phyloP scores from a whole-genome alignment of 1,139 yeast species.

The Yamadazyma dendronema region DNA sequence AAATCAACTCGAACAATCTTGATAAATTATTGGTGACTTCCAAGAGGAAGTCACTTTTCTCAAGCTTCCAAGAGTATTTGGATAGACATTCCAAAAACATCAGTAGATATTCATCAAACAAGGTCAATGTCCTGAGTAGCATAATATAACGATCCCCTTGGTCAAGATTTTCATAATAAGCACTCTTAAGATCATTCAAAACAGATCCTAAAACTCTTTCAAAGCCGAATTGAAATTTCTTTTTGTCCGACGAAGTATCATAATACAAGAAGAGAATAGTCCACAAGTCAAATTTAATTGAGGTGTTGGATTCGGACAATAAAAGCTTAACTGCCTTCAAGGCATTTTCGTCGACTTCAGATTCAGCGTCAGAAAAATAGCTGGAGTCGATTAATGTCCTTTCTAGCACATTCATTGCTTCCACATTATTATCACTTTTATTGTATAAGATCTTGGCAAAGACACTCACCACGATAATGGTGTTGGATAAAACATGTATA shows the following conservation, averaged over 20 bases:
- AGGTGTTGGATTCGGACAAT: constrained; percentile 60
- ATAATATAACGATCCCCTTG: constrained; percentile 17
- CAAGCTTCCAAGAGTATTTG: constrained; percentile 23
- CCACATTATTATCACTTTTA: constrained; percentile 34
- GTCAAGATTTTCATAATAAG: constrained; percentile 12
- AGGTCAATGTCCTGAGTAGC: constrained; percentile 30
- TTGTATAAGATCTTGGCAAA: constrained; percentile 58
- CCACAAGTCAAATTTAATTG: constrained; percentile 75
- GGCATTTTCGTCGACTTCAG: constrained; percentile 21
- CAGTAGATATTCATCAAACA: constrained; percentile 29
- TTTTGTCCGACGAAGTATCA: constrained; percentile 35
- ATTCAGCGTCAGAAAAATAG: constrained; percentile 4
- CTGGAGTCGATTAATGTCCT: constrained; percentile 37
- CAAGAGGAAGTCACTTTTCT: background rate
- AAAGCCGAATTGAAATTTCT: constrained; percentile 53
- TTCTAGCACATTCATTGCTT: constrained; percentile 55
- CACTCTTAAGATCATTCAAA: constrained; percentile 19
- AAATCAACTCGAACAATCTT: constrained; percentile 38
- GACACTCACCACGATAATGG: constrained; percentile 62
- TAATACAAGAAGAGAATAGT: constrained; percentile 65
- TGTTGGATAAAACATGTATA: constrained; percentile 62
- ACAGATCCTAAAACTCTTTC: constrained; percentile 41
- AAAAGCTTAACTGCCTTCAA: constrained; percentile 55
- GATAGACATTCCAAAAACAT: constrained; percentile 22
- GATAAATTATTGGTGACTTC: constrained; percentile 19